Base-by-base conservation (phyloP, 768 basidiomycete genomes). In the Termitomyces sp. region DNA sequence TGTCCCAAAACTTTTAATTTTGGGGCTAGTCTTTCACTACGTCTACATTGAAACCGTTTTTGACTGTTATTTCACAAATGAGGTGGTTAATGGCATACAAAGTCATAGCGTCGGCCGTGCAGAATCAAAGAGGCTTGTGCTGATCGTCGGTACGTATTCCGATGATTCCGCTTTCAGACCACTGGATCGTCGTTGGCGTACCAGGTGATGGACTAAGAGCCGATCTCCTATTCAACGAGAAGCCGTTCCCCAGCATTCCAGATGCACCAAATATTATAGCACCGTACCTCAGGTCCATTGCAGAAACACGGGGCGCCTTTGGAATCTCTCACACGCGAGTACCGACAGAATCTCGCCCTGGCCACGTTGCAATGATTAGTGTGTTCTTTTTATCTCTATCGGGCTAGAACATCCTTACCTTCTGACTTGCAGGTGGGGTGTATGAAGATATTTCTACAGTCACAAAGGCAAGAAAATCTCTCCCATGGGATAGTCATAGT, bases 361-460 rank as follows among this genome's bases (percentile, higher is more conserved):
- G 92, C 11, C 92, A 94, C 67, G 91, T 94, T 23, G 91, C 92
- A 23, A 81, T 94, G 54, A 92, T 94, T 59, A 92, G 88, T 83
- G 59, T 14, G 71, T 62, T 11, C 10, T n/a, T 44, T 0, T 12
- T 19, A 8, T 0, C n/a, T 25, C 23, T 11, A 21, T 21, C 14
- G 1, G 21, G 30, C 30, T 27, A 28, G 16, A n/a, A 9, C 27
- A 27, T 35, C 21, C 27, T 43, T 2, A 49, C 42, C 4, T 10
- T 54, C 27, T 52, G 28, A 23, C 3, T 42, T 23, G 41, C 50
- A 86, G 83, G 83, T 30, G 91, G 91, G 2, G 92, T 94, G 90
- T 92, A 93, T 64, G 91, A 94, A 69, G 90, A 94, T 61, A 90
- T 91, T 3, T 89, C 88, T 0, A 90, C 91, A 17, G 91, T 92